Evolutionary conservation across 2,329 filamentous ascomycete species (phyloP), one percentile per base, ranked within the genome.

Genomic region (Calonectria montana): DNA sequence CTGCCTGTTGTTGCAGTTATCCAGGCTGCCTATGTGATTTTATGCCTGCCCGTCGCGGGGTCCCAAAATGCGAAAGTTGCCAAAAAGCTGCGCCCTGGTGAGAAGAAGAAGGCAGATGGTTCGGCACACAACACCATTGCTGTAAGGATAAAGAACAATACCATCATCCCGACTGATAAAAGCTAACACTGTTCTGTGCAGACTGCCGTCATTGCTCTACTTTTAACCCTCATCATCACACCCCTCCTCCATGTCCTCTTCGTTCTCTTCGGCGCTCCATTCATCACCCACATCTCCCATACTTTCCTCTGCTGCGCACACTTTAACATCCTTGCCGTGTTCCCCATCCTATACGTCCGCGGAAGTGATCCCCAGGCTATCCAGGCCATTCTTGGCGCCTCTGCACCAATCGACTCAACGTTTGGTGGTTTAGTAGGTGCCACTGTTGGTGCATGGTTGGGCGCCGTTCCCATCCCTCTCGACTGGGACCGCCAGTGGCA

Each of bases 401-500:
- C 92, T 21, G 88, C 88, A 50, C 95, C 96, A 0, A 86, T 97
- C 25, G 97, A 98, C 83, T 94, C 96, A 81, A 91, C 94, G 0
- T 97, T 95, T 84, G 96, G 95, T 3, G 94, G 91, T 2, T 88
- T 94, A 12, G 83, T 96, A n/a, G 97, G 97, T 6, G 92, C 91
- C 0, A 86, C 93, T 29, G 79, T 96, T 1, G 97, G 97, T 7
- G 95, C 94, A 47, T 98, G 97, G 97, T 85, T 98, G 48, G 97
- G 97, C 4, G 97, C 97, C 9, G 91, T 98, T 65, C 97, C 97
- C 0, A 98, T 99, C 77, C 97, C 97, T 2, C 86, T 99, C 76
- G 97, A 99, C 82, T 98, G 96, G 96, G 97, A 99, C 82, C 92
- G 97, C n/a, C 95, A 97, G 78, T 99, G 97, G 97, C 97, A 99